Conservation (phyloP, 768 basidiomycete genomes). For the Ramaria sp. region DNA sequence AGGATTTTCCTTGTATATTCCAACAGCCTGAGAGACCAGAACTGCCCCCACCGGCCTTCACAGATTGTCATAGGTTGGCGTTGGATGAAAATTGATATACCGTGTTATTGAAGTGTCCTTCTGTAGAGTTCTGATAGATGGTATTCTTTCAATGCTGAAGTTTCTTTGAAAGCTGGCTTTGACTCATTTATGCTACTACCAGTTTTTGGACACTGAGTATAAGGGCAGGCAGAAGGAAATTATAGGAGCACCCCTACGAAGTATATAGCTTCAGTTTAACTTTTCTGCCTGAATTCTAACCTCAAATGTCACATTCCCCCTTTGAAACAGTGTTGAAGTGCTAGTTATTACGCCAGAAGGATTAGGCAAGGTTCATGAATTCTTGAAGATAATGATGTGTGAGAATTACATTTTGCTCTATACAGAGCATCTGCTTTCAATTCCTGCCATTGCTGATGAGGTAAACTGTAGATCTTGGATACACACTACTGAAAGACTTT, state of each 20-base stretch:
- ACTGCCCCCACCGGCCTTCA: neutral
- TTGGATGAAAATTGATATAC: too few relatives aligned
- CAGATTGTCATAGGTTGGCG: neutral
- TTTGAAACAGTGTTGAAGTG: constrained; percentile 43
- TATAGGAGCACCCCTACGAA: constrained; percentile 55
- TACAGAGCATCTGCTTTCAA: constrained; percentile 77
- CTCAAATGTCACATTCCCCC: neutral
- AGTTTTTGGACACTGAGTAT: constrained; percentile 66
- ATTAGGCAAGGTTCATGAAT: constrained; percentile 63
- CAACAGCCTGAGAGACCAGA: neutral
- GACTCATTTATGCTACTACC: neutral
- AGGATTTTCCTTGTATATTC: too few relatives aligned
- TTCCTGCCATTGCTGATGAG: constrained; percentile 60
- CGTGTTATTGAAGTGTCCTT: neutral
- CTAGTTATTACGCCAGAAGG: constrained; percentile 79
- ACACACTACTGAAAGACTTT: neutral
- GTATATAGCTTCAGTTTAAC: constrained; percentile 22
- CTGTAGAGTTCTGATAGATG: neutral
- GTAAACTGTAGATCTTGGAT: constrained; percentile 22
- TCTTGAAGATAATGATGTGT: neutral
- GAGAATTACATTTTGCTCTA: neutral
- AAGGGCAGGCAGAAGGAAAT: constrained; percentile 75
- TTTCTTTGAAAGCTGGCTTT: neutral
- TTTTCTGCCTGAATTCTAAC: neutral
- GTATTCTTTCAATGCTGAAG: neutral